Percentiles rank a stretch among this genome's conserved stretches.
phyloP scores from a whole-genome alignment of 805 yeast genomes.

The Starmera dryadoides region DNA sequence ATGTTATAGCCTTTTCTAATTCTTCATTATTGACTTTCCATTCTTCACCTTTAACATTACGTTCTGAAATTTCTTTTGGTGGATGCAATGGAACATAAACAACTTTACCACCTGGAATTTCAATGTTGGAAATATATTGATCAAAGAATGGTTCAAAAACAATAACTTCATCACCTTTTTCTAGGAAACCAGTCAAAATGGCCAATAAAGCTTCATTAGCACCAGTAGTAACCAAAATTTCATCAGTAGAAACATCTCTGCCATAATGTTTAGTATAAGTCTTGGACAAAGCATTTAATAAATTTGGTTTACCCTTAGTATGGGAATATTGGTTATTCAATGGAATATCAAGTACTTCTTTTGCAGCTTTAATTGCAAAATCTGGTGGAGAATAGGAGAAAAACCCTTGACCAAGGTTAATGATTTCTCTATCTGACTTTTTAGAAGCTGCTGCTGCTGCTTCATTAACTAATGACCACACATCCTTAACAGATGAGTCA shows the following conservation, averaged over 20 bases:
- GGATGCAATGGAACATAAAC: constrained; percentile 83
- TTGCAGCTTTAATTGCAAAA: constrained; percentile 83
- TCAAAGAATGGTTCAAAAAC: constrained; percentile 97
- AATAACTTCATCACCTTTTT: constrained; percentile 89
- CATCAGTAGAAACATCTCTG: constrained; percentile 45
- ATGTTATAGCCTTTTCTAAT: constrained; percentile 61
- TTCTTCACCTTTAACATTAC: constrained; percentile 71
- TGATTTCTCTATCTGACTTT: constrained; percentile 65
- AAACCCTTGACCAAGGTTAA: constrained; percentile 94
- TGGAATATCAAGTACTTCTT: constrained; percentile 64
- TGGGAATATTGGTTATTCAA: constrained; percentile 88
- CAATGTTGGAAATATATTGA: constrained; percentile 91
- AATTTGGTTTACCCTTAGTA: constrained; percentile 76
- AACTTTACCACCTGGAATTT: constrained; percentile 88
- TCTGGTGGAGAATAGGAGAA: constrained; percentile 94
- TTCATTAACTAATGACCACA: constrained; percentile 93
- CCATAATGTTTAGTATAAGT: constrained; percentile 67
- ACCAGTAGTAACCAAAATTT: constrained; percentile 85
- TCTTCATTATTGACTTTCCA: constrained; percentile 83
- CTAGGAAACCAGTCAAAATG: constrained; percentile 75
- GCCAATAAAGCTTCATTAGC: constrained; percentile 95
- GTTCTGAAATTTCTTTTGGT: constrained; percentile 59
- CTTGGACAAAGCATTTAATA: constrained; percentile 61
- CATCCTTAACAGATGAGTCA: constrained; percentile 71
- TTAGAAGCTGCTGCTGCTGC: constrained; percentile 80